Conservation (phyloP, 495 filamentous ascomycete species). For the Xylaria palmicola region DNA sequence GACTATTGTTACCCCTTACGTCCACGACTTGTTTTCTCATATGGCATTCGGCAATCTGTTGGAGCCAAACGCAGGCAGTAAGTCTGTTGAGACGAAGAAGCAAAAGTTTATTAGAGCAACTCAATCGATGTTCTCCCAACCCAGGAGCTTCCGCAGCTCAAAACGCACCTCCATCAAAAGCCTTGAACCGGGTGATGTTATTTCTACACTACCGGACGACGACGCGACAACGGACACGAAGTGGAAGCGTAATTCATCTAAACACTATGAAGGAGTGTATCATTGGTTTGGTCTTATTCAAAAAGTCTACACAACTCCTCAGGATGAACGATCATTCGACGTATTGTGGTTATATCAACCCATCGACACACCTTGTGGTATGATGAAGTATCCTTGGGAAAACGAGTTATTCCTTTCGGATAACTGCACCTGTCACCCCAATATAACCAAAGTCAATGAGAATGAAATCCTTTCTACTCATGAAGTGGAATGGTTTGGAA, state of each 20-base stretch:
- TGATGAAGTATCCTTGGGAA: constrained; percentile 61
- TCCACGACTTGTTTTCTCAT: constrained; percentile 61
- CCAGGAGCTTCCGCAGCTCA: constrained; percentile 2
- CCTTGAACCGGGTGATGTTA: constrained; percentile 40
- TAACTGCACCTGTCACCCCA: constrained; percentile 65
- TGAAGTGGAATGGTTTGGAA: constrained; percentile 54
- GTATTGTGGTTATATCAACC: constrained; percentile 73
- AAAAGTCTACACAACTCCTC: constrained; percentile 36
- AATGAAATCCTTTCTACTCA: constrained; percentile 55
- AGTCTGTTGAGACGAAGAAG: constrained; percentile 10
- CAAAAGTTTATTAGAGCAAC: constrained; percentile 11
- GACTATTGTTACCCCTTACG: constrained; percentile 69
- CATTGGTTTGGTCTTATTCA: constrained; percentile 70
- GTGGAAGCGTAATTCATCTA: constrained; percentile 53
- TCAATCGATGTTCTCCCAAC: constrained; percentile 5
- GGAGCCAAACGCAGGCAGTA: constrained; percentile 19
- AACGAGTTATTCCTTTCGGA: constrained; percentile 77
- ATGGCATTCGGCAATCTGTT: constrained; percentile 58
- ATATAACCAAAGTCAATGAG: constrained; percentile 39
- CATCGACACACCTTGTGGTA: constrained; percentile 62
- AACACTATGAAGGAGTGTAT: constrained; percentile 36
- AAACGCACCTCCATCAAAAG: constrained; percentile 9
- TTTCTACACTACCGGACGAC: constrained; percentile 43
- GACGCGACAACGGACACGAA: constrained; percentile 33
- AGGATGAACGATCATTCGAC: constrained; percentile 46